Base-by-base conservation (phyloP, 2,329 filamentous ascomycete species). In the Hypocreales sp. region DNA sequence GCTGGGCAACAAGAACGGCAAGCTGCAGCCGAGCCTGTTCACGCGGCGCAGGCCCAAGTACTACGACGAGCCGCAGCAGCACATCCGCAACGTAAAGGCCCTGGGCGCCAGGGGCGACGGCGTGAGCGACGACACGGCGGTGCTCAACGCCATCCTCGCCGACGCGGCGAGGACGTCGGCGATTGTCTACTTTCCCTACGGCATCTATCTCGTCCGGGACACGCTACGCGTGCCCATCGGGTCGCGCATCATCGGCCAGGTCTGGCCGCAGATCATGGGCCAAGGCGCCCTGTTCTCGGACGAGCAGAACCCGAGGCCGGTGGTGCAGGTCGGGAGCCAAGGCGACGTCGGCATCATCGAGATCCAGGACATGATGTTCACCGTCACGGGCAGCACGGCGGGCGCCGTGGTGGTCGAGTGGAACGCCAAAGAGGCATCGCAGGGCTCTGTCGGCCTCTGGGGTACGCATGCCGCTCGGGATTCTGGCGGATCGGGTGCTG, bases 31-130 rank as follows among this genome's bases (percentile, higher is more conserved):
- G n/a, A n/a, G n/a, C n/a, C n/a, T n/a, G n/a, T n/a, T n/a, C n/a
- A n/a, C n/a, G n/a, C n/a, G n/a, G n/a, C n/a, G n/a, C n/a, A n/a
- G 73, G 71, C 29, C 32, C 7, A 24, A 25, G 8, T 34, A 34
- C 21, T 3, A 27, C 4, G 25, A 27, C 18, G 5, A 13, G 11
- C 4, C 15, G 6, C 8, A 6, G 5, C n/a, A 11, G 8, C 8
- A 28, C 2, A 29, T 37, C n/a, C 5, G 26, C 17, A 24, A 30
- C n/a, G 25, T 33, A 17, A 37, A 36, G 16, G 22, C 8, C 0
- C 64, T 10, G 46, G 66, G 14, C 55, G 59, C 76, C 25, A 68
- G 64, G 45, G 79, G 79, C 39, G 77, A 87, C 36, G 79, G 77
- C 15, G 44, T 50, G 1, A 72, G 74, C 0, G 79, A 87, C 35